Conservation (phyloP, 805 yeast species). For the Scheffersomyces lignosus region DNA sequence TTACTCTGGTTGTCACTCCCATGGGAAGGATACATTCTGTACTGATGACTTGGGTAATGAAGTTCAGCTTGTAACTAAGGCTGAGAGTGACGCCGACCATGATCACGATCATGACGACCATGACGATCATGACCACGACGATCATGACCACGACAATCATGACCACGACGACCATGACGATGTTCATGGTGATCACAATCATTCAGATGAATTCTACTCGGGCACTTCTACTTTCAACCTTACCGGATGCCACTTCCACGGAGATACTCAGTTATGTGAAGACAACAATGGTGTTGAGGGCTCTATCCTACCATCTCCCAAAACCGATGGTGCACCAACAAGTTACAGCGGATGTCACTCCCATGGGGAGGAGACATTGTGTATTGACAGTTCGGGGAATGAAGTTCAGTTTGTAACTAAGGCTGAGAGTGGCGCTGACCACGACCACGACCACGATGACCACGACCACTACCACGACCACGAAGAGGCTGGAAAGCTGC, state of each 20-base stretch:
- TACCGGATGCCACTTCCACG: conserved; percentile 23
- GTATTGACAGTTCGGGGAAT: conserved; percentile 14
- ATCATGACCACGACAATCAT: too few species aligned
- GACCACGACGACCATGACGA: too few species aligned
- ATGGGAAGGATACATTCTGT: conserved; percentile 17
- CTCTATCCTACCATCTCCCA: conserved; percentile 18
- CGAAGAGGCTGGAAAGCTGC: too few species aligned
- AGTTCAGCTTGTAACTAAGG: conserved; percentile 15
- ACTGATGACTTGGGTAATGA: conserved; percentile 10
- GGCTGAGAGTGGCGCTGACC: too few species aligned
- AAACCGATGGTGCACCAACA: background rate
- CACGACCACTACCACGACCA: too few species aligned
- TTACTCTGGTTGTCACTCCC: conserved; percentile 21
- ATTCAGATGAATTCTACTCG: too few species aligned
- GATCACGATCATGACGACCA: too few species aligned
- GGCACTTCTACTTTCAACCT: too few species aligned
- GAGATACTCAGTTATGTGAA: conserved; percentile 14
- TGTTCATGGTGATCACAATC: too few species aligned
- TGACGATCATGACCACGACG: background rate
- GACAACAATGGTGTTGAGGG: conserved; percentile 23
- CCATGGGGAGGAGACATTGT: conserved; percentile 14
- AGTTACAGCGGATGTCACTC: conserved; percentile 19
- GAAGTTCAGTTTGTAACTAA: conserved; percentile 6
- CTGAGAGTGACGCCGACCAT: background rate
- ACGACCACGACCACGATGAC: too few species aligned